These are phyloP conservation scores for Ceratobasidium sp. DNA, from an alignment of 1,284 basidiomycete species.

Conservation along the genomic window DNA sequence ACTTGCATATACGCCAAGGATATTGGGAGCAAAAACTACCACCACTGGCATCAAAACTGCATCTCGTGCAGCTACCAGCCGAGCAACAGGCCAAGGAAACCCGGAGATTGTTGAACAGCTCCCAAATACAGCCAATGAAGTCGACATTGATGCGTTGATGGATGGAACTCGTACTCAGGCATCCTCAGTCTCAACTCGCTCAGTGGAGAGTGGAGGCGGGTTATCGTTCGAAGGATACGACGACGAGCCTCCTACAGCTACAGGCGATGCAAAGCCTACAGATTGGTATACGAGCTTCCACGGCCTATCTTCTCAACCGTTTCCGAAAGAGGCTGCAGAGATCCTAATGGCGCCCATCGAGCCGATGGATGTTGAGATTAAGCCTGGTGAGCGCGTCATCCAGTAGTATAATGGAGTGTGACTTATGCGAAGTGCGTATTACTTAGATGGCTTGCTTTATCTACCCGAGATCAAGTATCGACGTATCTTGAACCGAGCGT, in stretches of 20 bases:
- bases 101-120: constrained; percentile 20
- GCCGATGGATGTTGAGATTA: constrained; percentile 89
- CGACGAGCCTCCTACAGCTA: constrained; percentile 12
- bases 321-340: constrained; percentile 81
- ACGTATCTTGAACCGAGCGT: constrained; percentile 93
- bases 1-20: constrained; percentile 5
- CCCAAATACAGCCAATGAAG: constrained; percentile 11
- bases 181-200: neutral
- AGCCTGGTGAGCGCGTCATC: constrained; percentile 77
- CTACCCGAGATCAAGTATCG: constrained; percentile 99
- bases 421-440: neutral
- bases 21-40: neutral
- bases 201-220: constrained; percentile 18
- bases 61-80: constrained; percentile 32
- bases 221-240: neutral
- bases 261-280: constrained; percentile 56
- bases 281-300: constrained; percentile 94
- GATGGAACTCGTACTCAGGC: neutral
- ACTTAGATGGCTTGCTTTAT: constrained; percentile 90
- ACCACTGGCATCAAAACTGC: constrained; percentile 32
- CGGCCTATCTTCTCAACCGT: constrained; percentile 85
- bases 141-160: constrained; percentile 18
- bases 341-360: constrained; percentile 83
- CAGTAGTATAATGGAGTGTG: constrained; percentile 4
- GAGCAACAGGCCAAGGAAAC: constrained; percentile 29